Conservation (phyloP, 768 basidiomycete genomes). For the Mycena capillaripes region DNA sequence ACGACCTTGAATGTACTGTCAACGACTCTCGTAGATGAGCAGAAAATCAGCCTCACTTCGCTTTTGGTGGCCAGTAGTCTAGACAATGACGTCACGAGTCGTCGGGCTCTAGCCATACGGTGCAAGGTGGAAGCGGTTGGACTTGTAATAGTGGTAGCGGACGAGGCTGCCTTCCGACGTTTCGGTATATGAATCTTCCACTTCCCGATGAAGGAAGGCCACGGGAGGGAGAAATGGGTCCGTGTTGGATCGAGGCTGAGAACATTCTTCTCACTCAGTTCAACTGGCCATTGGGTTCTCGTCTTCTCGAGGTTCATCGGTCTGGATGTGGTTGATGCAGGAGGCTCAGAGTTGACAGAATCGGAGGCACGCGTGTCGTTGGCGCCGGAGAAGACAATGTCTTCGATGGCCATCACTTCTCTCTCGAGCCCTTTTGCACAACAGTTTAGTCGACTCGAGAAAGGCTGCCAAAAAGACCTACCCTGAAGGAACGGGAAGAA, state of each 20-base stretch:
- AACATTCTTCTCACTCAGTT: conserved; percentile 30
- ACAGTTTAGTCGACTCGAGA: not conserved
- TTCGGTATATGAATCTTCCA: not conserved
- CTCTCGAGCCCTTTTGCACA: conserved; percentile 77
- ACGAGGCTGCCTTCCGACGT: conserved; percentile 41
- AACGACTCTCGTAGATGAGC: not conserved
- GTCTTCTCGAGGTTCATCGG: conserved; percentile 18
- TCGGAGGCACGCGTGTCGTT: not conserved
- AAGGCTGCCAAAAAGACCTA: not conserved
- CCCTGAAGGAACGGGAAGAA: conserved; percentile 83
- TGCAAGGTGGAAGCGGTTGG: conserved; percentile 67
- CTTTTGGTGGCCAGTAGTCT: conserved; percentile 81
- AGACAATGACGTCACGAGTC: conserved; percentile 83
- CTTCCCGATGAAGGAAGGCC: conserved; percentile 24
- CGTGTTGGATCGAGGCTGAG: conserved; percentile 10
- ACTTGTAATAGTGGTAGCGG: conserved; percentile 42
- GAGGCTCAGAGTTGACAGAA: not conserved
- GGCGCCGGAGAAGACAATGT: conserved; percentile 65
- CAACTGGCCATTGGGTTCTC: not conserved
- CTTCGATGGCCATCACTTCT: conserved; percentile 85
- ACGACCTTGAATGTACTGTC: conserved; percentile 76
- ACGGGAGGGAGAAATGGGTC: conserved; percentile 42
- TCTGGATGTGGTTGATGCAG: not conserved
- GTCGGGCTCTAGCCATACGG: conserved; percentile 84
- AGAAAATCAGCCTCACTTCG: conserved; percentile 14